phyloP scores from a whole-genome alignment of 306 rosid species.

The Sechiopsis laciniata region DNA sequence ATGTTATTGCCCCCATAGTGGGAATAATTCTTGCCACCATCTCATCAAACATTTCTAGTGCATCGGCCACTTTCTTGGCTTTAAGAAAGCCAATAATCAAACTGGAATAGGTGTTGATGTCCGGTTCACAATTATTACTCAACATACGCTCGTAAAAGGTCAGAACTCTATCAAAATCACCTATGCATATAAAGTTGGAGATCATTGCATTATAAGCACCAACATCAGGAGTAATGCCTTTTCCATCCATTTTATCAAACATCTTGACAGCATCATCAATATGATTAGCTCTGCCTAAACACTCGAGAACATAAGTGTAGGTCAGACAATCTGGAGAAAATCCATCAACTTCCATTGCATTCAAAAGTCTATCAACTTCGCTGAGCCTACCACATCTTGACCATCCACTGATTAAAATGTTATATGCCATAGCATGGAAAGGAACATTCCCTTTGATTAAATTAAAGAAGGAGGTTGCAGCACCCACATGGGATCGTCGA shows the following conservation, averaged over 20 bases:
- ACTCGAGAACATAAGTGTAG: conserved; percentile 47
- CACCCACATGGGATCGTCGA: conserved; percentile 49
- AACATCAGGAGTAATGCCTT: conserved; percentile 37
- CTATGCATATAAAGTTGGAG: conserved; percentile 45
- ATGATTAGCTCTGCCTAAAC: conserved; percentile 67
- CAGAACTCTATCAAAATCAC: conserved; percentile 47
- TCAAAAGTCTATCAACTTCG: conserved; percentile 53
- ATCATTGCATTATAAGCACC: conserved; percentile 62
- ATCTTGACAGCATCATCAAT: conserved; percentile 51
- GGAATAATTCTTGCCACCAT: conserved; percentile 62
- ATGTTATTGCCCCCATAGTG: conserved; percentile 50
- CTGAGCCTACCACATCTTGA: conserved; percentile 50
- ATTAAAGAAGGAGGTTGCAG: conserved; percentile 49
- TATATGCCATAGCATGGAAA: conserved; percentile 43
- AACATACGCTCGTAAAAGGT: conserved; percentile 53
- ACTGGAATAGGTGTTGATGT: conserved; percentile 47
- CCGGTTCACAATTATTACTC: conserved; percentile 48
- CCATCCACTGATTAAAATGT: conserved; percentile 60
- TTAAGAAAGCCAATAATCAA: conserved; percentile 53
- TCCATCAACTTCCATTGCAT: conserved; percentile 55
- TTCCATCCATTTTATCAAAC: conserved; percentile 45
- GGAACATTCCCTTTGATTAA: conserved; percentile 52
- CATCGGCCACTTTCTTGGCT: conserved; percentile 64
- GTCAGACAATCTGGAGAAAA: conserved; percentile 47
- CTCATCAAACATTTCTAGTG: conserved; percentile 74